phyloP scores from a whole-genome alignment of 306 rosid genomes.

The Quercus cerris region DNA sequence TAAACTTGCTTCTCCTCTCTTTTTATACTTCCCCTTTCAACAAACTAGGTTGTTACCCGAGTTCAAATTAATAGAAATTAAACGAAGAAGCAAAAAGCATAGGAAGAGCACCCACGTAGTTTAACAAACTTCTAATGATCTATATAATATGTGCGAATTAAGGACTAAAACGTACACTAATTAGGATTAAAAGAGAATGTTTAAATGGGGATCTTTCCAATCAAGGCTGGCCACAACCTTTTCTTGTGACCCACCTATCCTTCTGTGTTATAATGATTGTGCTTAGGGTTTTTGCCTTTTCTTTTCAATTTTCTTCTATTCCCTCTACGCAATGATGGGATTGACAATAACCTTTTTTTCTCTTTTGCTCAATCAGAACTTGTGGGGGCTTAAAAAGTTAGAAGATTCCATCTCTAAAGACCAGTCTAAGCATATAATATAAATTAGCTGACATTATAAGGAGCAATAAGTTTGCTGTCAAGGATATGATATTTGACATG shows the following conservation, averaged over 20 bases:
- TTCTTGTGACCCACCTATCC: constrained; percentile 40
- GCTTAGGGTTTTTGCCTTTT: constrained; percentile 4
- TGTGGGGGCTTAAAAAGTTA: constrained; percentile 35
- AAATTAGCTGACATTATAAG: constrained; percentile 57
- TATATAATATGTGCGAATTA: constrained; percentile 17
- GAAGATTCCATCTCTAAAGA: constrained; percentile 72
- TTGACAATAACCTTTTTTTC: constrained; percentile 26
- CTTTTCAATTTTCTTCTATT: neutral
- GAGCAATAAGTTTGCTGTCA: constrained; percentile 70
- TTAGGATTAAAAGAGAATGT: constrained; percentile 18
- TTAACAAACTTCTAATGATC: constrained; percentile 9
- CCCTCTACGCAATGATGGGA: constrained; percentile 48
- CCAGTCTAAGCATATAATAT: constrained; percentile 60
- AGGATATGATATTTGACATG: constrained; percentile 27
- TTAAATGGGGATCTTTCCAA: constrained; percentile 39
- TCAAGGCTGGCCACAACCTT: constrained; percentile 38
- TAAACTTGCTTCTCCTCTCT: too few species aligned
- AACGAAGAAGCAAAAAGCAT: neutral
- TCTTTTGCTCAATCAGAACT: constrained; percentile 35
- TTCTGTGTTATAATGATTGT: constrained; percentile 46
- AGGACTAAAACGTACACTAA: constrained; percentile 33
- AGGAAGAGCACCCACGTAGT: neutral
- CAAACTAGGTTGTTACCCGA: neutral
- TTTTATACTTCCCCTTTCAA: neutral
- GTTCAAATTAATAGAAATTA: neutral